Conservation (phyloP, 2,329 filamentous ascomycete genomes). For the Aspergillus proliferans region DNA sequence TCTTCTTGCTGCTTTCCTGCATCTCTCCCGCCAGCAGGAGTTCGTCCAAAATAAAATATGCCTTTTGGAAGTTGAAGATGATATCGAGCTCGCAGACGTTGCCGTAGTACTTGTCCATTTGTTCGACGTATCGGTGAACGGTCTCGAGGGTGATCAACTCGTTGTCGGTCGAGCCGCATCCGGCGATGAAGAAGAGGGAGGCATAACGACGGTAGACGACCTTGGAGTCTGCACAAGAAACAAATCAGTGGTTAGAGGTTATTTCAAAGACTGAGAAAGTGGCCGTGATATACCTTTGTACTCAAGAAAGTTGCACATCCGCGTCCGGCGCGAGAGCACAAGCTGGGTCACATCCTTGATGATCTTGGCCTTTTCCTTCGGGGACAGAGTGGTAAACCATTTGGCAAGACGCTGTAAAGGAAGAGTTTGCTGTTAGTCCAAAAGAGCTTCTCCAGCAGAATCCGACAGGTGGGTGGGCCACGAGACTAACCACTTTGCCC, state of each 20-base stretch:
- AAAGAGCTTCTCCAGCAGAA: conserved; percentile 13
- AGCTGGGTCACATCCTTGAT: conserved; percentile 99
- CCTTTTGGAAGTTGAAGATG: conserved; percentile 99
- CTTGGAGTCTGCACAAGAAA: conserved; percentile 68
- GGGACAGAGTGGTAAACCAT: conserved; percentile 97
- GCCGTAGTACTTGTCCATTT: conserved; percentile 99
- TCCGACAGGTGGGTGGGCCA: conserved; percentile 33
- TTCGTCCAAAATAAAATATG: conserved; percentile 98
- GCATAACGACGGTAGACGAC: conserved; percentile 98
- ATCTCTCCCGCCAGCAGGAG: conserved; percentile 90
- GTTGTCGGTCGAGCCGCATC: conserved; percentile 94
- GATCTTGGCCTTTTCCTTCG: conserved; percentile 98
- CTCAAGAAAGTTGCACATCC: conserved; percentile 99
- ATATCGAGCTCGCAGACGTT: conserved; percentile 99
- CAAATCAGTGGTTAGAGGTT: conserved; percentile 2
- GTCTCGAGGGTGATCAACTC: conserved; percentile 97
- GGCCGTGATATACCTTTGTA: conserved; percentile 70
- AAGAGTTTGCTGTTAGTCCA: conserved; percentile 23
- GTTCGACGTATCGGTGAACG: conserved; percentile 97
- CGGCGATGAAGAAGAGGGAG: conserved; percentile 98
- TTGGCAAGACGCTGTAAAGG: conserved; percentile 79
- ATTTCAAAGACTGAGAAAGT: not conserved
- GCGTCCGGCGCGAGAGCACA: conserved; percentile 86
- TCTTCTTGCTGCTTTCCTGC: conserved; percentile 99
- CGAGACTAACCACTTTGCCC: conserved; percentile 86